Percentiles rank a stretch among this genome's conserved stretches.
phyloP scores from a whole-genome alignment of 345 rosid species.

The Melastoma malabathricum region DNA sequence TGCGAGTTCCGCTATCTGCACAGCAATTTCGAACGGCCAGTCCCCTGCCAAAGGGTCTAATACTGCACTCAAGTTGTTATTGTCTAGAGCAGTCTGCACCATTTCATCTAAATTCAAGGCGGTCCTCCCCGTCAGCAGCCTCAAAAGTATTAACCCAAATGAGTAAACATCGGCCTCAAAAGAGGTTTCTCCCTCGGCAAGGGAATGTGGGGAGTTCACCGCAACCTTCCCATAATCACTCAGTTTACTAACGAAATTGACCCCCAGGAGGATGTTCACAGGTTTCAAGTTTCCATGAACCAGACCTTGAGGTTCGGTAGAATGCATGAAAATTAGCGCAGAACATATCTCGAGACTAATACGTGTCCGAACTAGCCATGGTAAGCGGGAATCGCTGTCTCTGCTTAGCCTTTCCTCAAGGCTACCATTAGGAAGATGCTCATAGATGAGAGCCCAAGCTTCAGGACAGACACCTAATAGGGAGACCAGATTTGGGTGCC shows the following conservation, averaged over 20 bases:
- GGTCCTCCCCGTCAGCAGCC: conserved; percentile 55
- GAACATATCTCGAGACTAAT: conserved; percentile 68
- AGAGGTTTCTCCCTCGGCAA: conserved; percentile 35
- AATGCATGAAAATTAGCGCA: conserved; percentile 75
- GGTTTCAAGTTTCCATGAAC: conserved; percentile 82
- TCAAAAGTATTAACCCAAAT: conserved; percentile 55
- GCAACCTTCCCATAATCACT: conserved; percentile 42
- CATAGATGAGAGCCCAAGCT: conserved; percentile 61
- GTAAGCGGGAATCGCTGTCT: conserved; percentile 55
- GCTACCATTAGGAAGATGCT: conserved; percentile 74
- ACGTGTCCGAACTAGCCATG: conserved; percentile 73
- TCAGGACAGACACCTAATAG: conserved; percentile 84
- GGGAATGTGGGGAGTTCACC: conserved; percentile 13
- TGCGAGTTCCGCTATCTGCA: conserved; percentile 61
- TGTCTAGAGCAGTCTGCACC: conserved; percentile 45
- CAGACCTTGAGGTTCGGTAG: conserved; percentile 46
- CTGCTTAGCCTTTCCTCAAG: conserved; percentile 68
- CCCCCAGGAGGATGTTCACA: conserved; percentile 62
- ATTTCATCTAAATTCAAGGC: conserved; percentile 42
- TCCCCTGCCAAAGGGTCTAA: conserved; percentile 84
- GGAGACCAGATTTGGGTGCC: conserved; percentile 82
- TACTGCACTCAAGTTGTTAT: conserved; percentile 28
- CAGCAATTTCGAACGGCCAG: conserved; percentile 83
- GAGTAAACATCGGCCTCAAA: conserved; percentile 73
- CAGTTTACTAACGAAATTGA: conserved; percentile 57